phyloP scores from a whole-genome alignment of 345 rosid genomes.

The Salix exigua region DNA sequence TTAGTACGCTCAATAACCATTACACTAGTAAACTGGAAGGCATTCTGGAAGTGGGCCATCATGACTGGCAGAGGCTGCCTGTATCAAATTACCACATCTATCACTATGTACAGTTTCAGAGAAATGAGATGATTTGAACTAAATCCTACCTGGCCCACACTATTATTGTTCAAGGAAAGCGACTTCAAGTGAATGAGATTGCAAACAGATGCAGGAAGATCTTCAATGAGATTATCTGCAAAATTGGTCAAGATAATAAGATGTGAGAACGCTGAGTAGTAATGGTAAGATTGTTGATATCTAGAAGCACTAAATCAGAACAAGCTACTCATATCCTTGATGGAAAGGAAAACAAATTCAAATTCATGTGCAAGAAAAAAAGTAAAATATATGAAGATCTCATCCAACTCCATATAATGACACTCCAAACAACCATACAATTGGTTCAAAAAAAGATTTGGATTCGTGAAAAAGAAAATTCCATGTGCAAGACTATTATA shows the following conservation, averaged over 20 bases:
- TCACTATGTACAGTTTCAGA: neutral
- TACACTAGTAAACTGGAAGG: neutral
- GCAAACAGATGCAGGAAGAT: constrained; percentile 76
- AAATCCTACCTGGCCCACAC: constrained; percentile 57
- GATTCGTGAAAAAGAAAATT: too few relatives aligned
- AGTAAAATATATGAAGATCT: neutral
- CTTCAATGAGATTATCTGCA: constrained; percentile 80
- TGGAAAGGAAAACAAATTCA: neutral
- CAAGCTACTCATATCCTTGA: neutral
- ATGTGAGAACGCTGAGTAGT: constrained; percentile 2
- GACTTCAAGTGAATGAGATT: constrained; percentile 75
- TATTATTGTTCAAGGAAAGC: constrained; percentile 66
- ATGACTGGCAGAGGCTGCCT: neutral
- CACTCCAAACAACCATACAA: neutral
- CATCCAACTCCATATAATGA: neutral
- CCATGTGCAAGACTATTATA: neutral
- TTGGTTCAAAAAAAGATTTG: neutral
- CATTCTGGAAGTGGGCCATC: neutral
- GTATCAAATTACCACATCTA: neutral
- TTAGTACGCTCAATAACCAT: neutral
- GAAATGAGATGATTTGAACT: constrained; percentile 3
- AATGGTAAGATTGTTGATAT: constrained; percentile 1
- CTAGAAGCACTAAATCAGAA: neutral
- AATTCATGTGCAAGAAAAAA: neutral
- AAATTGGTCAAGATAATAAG: constrained; percentile 25